Base-by-base conservation (phyloP, 495 filamentous ascomycete genomes). In the Thozetella sp. region DNA sequence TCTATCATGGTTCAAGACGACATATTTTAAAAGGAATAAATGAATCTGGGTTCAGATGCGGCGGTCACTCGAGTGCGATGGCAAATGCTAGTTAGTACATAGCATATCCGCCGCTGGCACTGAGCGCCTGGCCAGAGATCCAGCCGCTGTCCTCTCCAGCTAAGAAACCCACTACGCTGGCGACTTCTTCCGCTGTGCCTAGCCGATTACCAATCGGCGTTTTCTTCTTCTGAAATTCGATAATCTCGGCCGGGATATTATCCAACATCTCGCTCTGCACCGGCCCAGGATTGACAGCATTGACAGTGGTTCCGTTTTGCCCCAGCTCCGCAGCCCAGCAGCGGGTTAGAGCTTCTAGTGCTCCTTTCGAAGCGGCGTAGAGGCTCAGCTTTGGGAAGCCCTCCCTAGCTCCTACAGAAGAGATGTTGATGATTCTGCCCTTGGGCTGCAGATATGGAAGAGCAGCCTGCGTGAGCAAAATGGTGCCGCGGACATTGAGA, bases 311-410 rank as follows among this genome's bases (percentile, higher is more conserved):
- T 1, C 81, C 82, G 51, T 85, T 83, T 1, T 76, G 65, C 0
- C 80, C 87, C 25, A 91, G 77, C 56, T 89, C 86, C 57, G 85
- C 86, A 10, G 85, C 81, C 61, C 89, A 71, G 20, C 83, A 76
- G 2, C 87, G 81, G 6, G 82, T 80, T 72, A 91, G 85, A 34
- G 90, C 86, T 68, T 91, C 87, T 25, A 91, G 80, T 4, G 89
- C 86, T 20, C 86, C 89, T 62, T 91, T 91, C 25, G 82, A 82
- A 0, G 83, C 68, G 26, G 73, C 68, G 64, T 91, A 91, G 46
- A 87, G 73, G 22, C 69, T 51, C 0, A 76, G 55, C 6, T 60
- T 53, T 2, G 69, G 56, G 54, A 79, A 74, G 3, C 78, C 81
- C 0, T 20, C 25, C 12, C 83, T 73, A 2, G 69, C 74, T 15